Percentiles rank a stretch among this genome's conserved stretches.
Conservation (phyloP, 2,329 filamentous ascomycete genomes). For the Fusarium transvaalense region DNA sequence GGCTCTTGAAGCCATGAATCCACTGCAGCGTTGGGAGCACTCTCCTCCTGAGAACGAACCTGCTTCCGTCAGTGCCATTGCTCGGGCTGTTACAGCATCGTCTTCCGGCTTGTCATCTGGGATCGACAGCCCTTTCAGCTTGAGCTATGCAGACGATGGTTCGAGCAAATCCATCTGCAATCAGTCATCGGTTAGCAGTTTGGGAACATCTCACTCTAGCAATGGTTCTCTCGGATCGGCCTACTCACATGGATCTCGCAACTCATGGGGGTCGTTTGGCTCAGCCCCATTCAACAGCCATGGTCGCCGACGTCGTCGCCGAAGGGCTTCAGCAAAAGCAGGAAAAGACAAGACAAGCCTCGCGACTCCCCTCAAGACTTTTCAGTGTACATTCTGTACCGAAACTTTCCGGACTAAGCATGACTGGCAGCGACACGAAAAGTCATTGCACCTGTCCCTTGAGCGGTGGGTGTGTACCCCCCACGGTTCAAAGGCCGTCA, state of each 20-base stretch:
- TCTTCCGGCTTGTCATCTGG: slow-evolving; percentile 66
- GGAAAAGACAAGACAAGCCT: slow-evolving; percentile 55
- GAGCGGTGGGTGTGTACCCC: slow-evolving; percentile 75
- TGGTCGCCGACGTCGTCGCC: slow-evolving; percentile 64
- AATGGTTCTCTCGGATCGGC: slow-evolving; percentile 69
- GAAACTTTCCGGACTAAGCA: slow-evolving; percentile 76
- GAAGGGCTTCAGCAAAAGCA: slow-evolving; percentile 56
- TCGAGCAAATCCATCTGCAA: slow-evolving; percentile 69
- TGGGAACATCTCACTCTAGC: slow-evolving; percentile 72
- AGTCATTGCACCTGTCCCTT: slow-evolving; percentile 73
- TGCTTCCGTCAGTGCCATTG: slow-evolving; percentile 70
- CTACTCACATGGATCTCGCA: slow-evolving; percentile 69
- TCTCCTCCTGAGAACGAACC: slow-evolving; percentile 72
- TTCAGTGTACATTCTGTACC: slow-evolving; percentile 77
- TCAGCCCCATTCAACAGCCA: slow-evolving; percentile 59
- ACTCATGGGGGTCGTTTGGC: slow-evolving; percentile 66
- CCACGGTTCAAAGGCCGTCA: slow-evolving; percentile 66
- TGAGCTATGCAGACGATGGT: slow-evolving; percentile 71
- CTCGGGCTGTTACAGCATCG: slow-evolving; percentile 67
- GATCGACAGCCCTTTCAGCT: slow-evolving; percentile 68
- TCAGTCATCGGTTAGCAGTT: slow-evolving; percentile 70
- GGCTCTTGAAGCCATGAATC: slow-evolving; percentile 66
- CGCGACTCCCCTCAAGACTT: slow-evolving; percentile 64
- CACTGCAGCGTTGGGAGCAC: slow-evolving; percentile 69
- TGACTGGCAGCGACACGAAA: slow-evolving; percentile 79